Conservation (phyloP, 2,329 filamentous ascomycete genomes). For the Fusarium siculi region DNA sequence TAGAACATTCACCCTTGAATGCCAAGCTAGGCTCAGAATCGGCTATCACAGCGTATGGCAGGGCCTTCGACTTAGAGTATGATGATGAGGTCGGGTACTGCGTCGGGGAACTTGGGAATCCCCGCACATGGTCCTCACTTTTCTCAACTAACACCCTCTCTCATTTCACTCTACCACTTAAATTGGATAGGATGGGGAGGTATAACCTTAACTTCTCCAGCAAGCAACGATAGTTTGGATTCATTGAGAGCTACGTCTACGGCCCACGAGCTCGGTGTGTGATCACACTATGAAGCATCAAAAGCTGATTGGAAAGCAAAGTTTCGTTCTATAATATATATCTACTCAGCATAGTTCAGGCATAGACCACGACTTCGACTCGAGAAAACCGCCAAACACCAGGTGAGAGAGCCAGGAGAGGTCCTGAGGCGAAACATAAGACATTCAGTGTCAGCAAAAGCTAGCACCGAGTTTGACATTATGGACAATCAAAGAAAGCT, state of each 20-base stretch:
- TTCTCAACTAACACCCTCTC: no score
- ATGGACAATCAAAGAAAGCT: not conserved
- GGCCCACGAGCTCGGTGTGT: not conserved
- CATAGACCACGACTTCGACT: not conserved
- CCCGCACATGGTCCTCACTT: no score
- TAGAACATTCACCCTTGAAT: not conserved
- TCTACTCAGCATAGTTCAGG: not conserved
- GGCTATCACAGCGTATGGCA: no score
- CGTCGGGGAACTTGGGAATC: no score
- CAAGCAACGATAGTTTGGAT: not conserved
- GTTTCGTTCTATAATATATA: not conserved
- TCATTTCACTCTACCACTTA: no score
- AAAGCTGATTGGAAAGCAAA: not conserved
- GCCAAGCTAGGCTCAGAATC: not conserved
- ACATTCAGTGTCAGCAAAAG: not conserved
- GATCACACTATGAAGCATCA: not conserved
- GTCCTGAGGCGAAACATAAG: not conserved
- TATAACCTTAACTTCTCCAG: not conserved
- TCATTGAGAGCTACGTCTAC: not conserved
- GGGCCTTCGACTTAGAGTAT: no score
- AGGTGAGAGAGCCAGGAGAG: not conserved
- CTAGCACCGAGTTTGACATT: not conserved
- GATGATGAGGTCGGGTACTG: no score
- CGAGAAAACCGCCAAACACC: not conserved
- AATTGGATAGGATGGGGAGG: no score